Evolutionary conservation across 176 grass and related monocot genomes (phyloP).

Genomic region (Rhynchospora tenuis): DNA sequence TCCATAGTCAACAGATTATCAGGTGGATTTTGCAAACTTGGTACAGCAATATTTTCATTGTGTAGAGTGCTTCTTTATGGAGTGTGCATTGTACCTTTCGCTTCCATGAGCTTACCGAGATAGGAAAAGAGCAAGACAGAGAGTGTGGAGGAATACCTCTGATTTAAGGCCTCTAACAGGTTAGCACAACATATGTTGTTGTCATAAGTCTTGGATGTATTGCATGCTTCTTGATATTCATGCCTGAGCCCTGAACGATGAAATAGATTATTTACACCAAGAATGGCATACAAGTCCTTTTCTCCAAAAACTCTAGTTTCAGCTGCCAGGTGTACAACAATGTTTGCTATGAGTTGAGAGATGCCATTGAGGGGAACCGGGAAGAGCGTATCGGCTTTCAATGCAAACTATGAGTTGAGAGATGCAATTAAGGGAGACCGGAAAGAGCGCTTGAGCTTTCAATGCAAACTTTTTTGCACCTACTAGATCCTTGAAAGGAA

Average conservation of each 20-base stretch:
- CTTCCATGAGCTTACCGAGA: slow-evolving; percentile 18
- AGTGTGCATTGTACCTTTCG: slow-evolving; percentile 23
- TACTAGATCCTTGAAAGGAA: slow-evolving; percentile 27
- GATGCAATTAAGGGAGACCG: no score
- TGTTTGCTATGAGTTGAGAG: slow-evolving; percentile 68
- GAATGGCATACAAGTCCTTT: slow-evolving; percentile 80
- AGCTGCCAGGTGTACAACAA: slow-evolving; percentile 82
- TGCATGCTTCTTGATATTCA: no score
- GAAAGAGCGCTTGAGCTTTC: no score
- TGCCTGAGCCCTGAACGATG: no score
- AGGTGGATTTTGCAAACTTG: not conserved
- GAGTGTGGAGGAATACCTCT: slow-evolving; percentile 29
- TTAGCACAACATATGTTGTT: slow-evolving; percentile 63
- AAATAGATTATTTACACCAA: slow-evolving; percentile 57
- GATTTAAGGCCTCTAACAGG: slow-evolving; percentile 62
- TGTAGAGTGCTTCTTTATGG: not conserved
- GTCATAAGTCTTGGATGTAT: slow-evolving; percentile 49
- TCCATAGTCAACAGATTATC: slow-evolving; percentile 58
- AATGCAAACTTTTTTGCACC: slow-evolving; percentile 49
- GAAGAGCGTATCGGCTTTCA: slow-evolving; percentile 76
- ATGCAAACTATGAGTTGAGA: slow-evolving; percentile 6
- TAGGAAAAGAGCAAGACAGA: not conserved
- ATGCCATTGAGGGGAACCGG: slow-evolving; percentile 64
- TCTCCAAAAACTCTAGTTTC: slow-evolving; percentile 67
- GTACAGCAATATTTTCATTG: slow-evolving; percentile 33